phyloP scores from a whole-genome alignment of 2,329 filamentous ascomycete genomes.

The Penicillium occitanis region DNA sequence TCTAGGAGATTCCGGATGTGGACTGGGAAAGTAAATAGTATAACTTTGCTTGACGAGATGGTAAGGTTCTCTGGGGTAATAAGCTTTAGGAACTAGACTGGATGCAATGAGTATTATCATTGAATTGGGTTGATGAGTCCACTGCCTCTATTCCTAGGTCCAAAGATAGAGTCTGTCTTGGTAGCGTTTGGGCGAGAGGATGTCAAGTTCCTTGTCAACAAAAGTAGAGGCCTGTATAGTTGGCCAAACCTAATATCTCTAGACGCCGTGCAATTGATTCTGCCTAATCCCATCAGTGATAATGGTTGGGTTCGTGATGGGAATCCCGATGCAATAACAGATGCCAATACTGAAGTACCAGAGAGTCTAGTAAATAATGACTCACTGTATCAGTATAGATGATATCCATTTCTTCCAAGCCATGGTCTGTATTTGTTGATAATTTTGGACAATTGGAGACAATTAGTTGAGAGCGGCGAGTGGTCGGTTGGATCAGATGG shows the following conservation, averaged over 20 bases:
- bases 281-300: neutral
- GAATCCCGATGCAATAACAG: neutral
- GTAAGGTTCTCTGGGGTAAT: neutral
- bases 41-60: neutral
- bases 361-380: slow-evolving; percentile 4
- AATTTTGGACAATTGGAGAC: slow-evolving; percentile 31
- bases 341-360: neutral
- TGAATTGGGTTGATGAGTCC: neutral
- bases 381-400: slow-evolving; percentile 6
- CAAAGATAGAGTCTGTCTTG: neutral
- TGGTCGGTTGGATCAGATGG: slow-evolving; percentile 30
- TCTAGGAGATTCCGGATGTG: neutral
- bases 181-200: neutral
- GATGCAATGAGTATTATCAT: neutral
- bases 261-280: neutral
- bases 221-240: neutral
- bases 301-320: neutral
- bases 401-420: slow-evolving; percentile 10
- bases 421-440: slow-evolving; percentile 24
- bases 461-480: slow-evolving; percentile 29
- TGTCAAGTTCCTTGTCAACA: neutral
- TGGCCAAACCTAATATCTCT: neutral
- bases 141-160: neutral
- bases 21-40: neutral
- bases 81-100: neutral